Conservation (phyloP, 257 asterid species). For the Solanum chiquidenum region DNA sequence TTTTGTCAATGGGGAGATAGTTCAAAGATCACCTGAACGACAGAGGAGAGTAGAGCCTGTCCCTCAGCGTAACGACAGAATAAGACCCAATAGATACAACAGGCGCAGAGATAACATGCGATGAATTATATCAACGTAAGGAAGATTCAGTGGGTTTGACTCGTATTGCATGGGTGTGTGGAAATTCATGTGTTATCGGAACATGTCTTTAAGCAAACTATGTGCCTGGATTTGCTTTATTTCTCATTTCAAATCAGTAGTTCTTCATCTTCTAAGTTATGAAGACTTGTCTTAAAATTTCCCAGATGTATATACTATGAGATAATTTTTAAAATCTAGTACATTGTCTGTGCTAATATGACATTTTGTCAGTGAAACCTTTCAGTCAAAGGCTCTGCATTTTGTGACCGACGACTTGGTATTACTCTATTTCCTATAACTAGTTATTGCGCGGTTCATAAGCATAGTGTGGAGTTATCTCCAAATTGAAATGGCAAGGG, state of each 20-base stretch:
- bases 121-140: background rate
- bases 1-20: constrained; percentile 8
- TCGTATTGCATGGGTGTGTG: background rate
- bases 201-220: background rate
- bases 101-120: constrained; percentile 5
- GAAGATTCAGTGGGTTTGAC: background rate
- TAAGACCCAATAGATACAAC: background rate
- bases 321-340: background rate
- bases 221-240: background rate
- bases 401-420: background rate
- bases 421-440: background rate
- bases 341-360: background rate
- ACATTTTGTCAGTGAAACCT: background rate
- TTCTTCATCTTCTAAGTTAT: background rate
- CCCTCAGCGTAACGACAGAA: constrained; percentile 4
- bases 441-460: background rate
- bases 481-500: background rate
- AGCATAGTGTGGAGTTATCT: background rate
- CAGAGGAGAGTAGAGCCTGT: constrained; percentile 12
- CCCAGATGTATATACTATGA: background rate
- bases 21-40: constrained; percentile 12
- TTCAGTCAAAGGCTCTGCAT: background rate
- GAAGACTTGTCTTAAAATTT: background rate
- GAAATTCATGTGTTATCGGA: background rate
- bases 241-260: background rate